phyloP scores from a whole-genome alignment of 2,329 filamentous ascomycete genomes.

The Aspergillus sergii region DNA sequence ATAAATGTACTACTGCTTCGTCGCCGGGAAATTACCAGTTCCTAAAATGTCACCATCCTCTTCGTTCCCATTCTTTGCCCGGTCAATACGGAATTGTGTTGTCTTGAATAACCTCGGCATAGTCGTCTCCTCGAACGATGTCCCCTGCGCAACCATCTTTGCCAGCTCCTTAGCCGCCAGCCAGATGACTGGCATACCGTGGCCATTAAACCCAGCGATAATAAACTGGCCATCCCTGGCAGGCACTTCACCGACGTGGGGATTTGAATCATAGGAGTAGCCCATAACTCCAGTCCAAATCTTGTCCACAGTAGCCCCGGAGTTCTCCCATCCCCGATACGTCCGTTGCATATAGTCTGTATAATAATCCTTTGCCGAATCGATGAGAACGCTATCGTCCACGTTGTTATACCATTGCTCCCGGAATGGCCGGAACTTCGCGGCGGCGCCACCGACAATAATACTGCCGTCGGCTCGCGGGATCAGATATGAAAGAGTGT shows the following conservation, averaged over 20 bases:
- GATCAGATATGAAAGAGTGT: slow-evolving; percentile 58
- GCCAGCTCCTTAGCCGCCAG: slow-evolving; percentile 61
- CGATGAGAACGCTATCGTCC: slow-evolving; percentile 53
- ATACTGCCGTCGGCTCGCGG: slow-evolving; percentile 56
- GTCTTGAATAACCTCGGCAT: slow-evolving; percentile 37
- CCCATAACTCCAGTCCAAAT: slow-evolving; percentile 53
- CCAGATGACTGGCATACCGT: slow-evolving; percentile 67
- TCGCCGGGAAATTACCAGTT: slow-evolving; percentile 12
- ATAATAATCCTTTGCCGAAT: slow-evolving; percentile 43
- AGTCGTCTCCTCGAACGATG: slow-evolving; percentile 28
- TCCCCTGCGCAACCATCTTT: slow-evolving; percentile 50
- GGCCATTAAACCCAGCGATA: slow-evolving; percentile 65
- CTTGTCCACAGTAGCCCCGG: slow-evolving; percentile 27
- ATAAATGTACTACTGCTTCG: not conserved
- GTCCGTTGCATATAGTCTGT: slow-evolving; percentile 38
- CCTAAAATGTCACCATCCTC: slow-evolving; percentile 33
- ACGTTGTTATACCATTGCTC: slow-evolving; percentile 48
- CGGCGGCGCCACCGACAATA: slow-evolving; percentile 64
- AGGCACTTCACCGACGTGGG: slow-evolving; percentile 56
- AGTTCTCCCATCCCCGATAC: slow-evolving; percentile 40
- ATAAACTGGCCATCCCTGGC: slow-evolving; percentile 55
- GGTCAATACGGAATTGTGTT: slow-evolving; percentile 24
- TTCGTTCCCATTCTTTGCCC: slow-evolving; percentile 23
- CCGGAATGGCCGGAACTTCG: slow-evolving; percentile 35
- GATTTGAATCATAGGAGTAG: slow-evolving; percentile 52